These are phyloP conservation scores for Chrysochromulina tobinii DNA, from an alignment of 78 protist genomes.

Conservation along the genomic window DNA sequence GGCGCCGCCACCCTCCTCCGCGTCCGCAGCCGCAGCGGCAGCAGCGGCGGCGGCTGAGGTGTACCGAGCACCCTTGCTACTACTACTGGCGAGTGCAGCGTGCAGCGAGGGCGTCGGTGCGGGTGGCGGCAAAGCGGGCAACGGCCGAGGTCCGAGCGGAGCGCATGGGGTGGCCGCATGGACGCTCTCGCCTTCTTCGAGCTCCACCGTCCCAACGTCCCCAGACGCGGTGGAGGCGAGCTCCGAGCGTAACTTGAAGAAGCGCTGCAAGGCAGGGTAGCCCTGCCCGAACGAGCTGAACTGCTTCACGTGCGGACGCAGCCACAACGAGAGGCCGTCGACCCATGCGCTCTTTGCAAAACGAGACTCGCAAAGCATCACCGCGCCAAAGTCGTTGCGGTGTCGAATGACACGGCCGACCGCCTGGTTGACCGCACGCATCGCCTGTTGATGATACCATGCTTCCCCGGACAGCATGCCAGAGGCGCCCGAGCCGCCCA, in stretches of 20 bases:
- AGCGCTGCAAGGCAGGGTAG: neutral
- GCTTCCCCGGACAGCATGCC: constrained; percentile 44
- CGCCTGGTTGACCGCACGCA: constrained; percentile 96
- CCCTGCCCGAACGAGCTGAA: too few relatives aligned
- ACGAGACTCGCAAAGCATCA: constrained; percentile 79
- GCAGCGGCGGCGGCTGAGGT: too few relatives aligned
- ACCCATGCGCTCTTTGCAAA: neutral
- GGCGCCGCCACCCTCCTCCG: too few relatives aligned
- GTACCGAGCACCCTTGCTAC: too few relatives aligned
- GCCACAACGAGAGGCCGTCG: neutral
- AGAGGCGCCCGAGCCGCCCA: neutral
- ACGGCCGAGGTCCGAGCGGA: too few relatives aligned
- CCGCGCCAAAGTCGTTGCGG: constrained; percentile 88
- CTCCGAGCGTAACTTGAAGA: neutral
- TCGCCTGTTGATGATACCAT: constrained; percentile 88
- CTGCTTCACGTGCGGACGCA: neutral
- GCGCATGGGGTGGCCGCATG: too few relatives aligned
- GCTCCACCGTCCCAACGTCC: too few relatives aligned
- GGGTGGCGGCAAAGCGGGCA: too few relatives aligned
- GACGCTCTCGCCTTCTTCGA: too few relatives aligned
- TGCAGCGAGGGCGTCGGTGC: too few relatives aligned
- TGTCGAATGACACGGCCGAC: constrained; percentile 96
- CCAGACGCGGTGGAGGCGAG: neutral
- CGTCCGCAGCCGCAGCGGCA: too few relatives aligned
- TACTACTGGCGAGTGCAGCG: too few relatives aligned